Percentiles rank a stretch among this genome's conserved stretches.
Evolutionary conservation across 306 rosid species (phyloP).

Genomic region (Vigna unguiculata): DNA sequence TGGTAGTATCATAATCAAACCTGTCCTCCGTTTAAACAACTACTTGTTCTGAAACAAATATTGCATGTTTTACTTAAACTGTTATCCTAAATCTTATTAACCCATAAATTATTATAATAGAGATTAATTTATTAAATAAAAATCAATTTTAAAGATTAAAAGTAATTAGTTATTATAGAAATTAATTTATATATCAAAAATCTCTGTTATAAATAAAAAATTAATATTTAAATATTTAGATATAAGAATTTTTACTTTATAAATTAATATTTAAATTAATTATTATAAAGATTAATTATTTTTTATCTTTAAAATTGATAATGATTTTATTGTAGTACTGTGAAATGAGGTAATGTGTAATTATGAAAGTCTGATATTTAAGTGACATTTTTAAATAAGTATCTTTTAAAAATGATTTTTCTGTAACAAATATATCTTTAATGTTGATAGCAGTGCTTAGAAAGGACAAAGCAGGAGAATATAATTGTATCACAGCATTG

Average conservation of each 20-base stretch:
- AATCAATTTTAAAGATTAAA: too few relatives aligned
- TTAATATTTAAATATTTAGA: too few relatives aligned
- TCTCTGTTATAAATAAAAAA: too few relatives aligned
- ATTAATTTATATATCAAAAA: too few relatives aligned
- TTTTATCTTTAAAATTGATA: too few relatives aligned
- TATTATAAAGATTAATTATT: too few relatives aligned
- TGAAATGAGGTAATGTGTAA: not conserved
- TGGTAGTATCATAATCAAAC: conserved; percentile 35
- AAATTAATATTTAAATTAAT: too few relatives aligned
- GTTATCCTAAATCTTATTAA: not conserved
- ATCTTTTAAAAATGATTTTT: not conserved
- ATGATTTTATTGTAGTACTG: too few relatives aligned
- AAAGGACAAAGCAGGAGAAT: not conserved
- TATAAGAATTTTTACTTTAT: too few relatives aligned
- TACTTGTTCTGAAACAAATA: conserved; percentile 18
- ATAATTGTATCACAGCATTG: not conserved
- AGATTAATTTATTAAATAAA: not conserved
- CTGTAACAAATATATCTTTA: not conserved
- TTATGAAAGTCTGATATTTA: not conserved
- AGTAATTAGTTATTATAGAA: too few relatives aligned
- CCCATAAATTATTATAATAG: not conserved
- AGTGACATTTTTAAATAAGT: not conserved
- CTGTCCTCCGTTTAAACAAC: conserved; percentile 33
- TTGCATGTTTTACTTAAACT: not conserved
- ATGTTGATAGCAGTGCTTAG: not conserved